phyloP scores from a whole-genome alignment of 306 rosid species.

The Begonia masoniana region DNA sequence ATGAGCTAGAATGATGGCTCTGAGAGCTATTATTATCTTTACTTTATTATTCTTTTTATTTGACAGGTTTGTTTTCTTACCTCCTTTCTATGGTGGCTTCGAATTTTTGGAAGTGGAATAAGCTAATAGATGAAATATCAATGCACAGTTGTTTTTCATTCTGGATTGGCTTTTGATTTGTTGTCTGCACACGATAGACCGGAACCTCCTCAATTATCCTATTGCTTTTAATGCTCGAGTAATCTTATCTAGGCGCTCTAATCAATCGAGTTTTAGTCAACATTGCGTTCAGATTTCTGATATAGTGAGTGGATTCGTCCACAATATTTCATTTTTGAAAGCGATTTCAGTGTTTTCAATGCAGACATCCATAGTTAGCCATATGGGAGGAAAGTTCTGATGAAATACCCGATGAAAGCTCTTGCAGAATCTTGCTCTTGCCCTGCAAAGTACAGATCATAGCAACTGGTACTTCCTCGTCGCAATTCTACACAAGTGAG shows the following conservation, averaged over 20 bases:
- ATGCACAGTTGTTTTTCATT: no score
- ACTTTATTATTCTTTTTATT: not conserved
- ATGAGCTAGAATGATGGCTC: not conserved
- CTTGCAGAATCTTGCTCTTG: not conserved
- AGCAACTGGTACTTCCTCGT: not conserved
- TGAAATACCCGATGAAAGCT: not conserved
- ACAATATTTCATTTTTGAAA: not conserved
- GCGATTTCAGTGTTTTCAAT: not conserved
- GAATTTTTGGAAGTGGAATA: no score
- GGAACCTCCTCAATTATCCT: not conserved
- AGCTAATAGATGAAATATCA: no score
- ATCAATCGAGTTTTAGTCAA: not conserved
- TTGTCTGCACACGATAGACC: not conserved
- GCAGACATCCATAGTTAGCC: slow-evolving; percentile 15
- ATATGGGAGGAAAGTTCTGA: slow-evolving; percentile 1
- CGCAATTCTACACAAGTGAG: no score
- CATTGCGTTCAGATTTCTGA: not conserved
- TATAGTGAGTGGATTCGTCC: not conserved
- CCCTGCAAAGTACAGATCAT: not conserved
- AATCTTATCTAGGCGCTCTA: not conserved
- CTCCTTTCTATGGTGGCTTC: not conserved
- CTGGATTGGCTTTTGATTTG: not conserved
- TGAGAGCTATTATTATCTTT: not conserved
- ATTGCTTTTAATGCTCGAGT: no score
- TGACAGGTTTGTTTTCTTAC: not conserved